A percentile compares a stretch with the other conserved stretches of the same genome.
phyloP scores from a whole-genome alignment of 805 yeast genomes.

The Spathaspora passalidarum region DNA sequence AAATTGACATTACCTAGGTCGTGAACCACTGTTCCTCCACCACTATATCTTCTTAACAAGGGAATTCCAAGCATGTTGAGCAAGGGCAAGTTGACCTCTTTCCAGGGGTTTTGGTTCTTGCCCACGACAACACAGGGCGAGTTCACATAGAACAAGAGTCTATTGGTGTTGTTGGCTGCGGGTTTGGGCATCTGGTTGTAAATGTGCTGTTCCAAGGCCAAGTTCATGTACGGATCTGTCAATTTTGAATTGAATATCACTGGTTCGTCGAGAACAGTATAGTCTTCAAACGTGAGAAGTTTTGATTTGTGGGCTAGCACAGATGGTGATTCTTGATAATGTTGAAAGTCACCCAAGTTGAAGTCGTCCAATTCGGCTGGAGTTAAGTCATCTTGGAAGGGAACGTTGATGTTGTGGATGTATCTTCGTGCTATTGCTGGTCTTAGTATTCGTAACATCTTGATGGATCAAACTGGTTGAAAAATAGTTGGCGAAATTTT shows the following conservation, averaged over 20 bases:
- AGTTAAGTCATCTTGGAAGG: constrained; percentile 39
- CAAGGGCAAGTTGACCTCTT: constrained; percentile 67
- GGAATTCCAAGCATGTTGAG: constrained; percentile 55
- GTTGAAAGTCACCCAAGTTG: constrained; percentile 36
- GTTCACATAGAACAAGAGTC: constrained; percentile 74
- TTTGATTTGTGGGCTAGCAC: constrained; percentile 18
- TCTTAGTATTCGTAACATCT: not conserved
- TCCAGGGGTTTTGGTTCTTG: constrained; percentile 94
- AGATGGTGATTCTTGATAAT: constrained; percentile 32
- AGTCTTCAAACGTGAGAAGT: constrained; percentile 1
- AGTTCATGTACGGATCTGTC: constrained; percentile 66
- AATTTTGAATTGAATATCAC: constrained; percentile 57
- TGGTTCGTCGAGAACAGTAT: constrained; percentile 28
- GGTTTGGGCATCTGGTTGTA: constrained; percentile 60
- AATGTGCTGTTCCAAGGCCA: constrained; percentile 79
- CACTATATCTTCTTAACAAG: constrained; percentile 73
- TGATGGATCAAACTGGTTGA: too few species aligned
- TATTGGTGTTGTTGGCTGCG: constrained; percentile 23
- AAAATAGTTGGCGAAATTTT: too few species aligned
- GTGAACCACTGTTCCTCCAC: constrained; percentile 98
- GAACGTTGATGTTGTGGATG: constrained; percentile 22
- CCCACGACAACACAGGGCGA: constrained; percentile 90
- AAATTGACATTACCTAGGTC: constrained; percentile 87
- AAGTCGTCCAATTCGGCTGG: constrained; percentile 33
- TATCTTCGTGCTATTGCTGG: constrained; percentile 2